Conservation (phyloP, 2,329 filamentous ascomycete genomes). For the Escovopsis sp. region DNA sequence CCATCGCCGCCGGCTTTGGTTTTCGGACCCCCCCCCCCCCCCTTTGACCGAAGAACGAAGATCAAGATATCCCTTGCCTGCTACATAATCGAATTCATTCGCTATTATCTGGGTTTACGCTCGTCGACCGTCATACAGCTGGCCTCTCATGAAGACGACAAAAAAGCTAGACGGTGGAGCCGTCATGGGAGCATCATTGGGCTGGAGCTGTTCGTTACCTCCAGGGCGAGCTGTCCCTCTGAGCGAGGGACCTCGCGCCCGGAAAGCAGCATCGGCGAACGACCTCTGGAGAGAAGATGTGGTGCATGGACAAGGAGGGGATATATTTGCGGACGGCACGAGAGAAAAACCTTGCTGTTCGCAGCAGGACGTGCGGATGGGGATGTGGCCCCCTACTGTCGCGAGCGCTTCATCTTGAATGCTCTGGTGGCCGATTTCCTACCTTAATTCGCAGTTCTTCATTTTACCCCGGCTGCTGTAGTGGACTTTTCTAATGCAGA, state of each 20-base stretch:
- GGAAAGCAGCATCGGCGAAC: slow-evolving; percentile 6
- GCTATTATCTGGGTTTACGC: slow-evolving; percentile 17
- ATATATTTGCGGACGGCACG: slow-evolving; percentile 5
- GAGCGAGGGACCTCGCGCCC: slow-evolving; percentile 8
- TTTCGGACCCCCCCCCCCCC: too few relatives aligned
- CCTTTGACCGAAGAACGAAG: slow-evolving; percentile 26
- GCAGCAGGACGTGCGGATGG: too few relatives aligned
- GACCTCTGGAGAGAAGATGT: slow-evolving; percentile 6
- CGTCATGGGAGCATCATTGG: slow-evolving; percentile 5
- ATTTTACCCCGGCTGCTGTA: slow-evolving; percentile 37
- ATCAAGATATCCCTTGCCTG: slow-evolving; percentile 26
- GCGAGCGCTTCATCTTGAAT: slow-evolving; percentile 8
- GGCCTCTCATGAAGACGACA: slow-evolving; percentile 17
- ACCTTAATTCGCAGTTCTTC: slow-evolving; percentile 12
- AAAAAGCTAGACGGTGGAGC: slow-evolving; percentile 12
- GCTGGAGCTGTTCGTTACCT: slow-evolving; percentile 2
- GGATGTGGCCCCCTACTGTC: not conserved
- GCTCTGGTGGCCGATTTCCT: slow-evolving; percentile 15
- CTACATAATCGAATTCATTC: slow-evolving; percentile 22
- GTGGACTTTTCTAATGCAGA: slow-evolving; percentile 50
- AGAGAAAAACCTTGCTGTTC: not conserved
- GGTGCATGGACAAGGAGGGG: slow-evolving; percentile 4
- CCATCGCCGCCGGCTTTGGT: slow-evolving; percentile 34
- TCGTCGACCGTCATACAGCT: slow-evolving; percentile 7
- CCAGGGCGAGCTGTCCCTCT: slow-evolving; percentile 8